Evolutionary conservation across 1,284 basidiomycete species (phyloP).

Genomic region (Grifola frondosa): DNA sequence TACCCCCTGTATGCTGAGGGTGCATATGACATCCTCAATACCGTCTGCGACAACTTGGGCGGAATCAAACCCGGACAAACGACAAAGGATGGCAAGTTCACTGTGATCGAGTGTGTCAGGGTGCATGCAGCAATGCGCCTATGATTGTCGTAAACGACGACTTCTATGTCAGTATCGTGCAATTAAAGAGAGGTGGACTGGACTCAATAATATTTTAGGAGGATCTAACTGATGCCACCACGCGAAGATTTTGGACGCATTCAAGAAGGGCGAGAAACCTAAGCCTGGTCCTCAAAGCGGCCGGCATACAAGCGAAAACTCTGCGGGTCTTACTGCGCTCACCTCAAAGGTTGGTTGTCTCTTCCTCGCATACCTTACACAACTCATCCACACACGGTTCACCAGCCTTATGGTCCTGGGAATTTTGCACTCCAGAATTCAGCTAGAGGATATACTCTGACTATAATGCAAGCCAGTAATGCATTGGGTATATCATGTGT

Average conservation of each 20-base stretch:
- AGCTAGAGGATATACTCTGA: conserved; percentile 44
- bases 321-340: conserved; percentile 84
- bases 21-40: conserved; percentile 86
- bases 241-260: conserved; percentile 86
- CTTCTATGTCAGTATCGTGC: conserved; percentile 82
- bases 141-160: conserved; percentile 98
- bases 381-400: conserved; percentile 14
- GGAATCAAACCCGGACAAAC: conserved; percentile 88
- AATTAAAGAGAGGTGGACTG: no score
- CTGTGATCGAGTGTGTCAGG: conserved; percentile 96
- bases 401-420: conserved; percentile 95
- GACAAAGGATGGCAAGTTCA: conserved; percentile 95
- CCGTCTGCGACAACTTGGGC: conserved; percentile 82
- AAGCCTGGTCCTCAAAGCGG: conserved; percentile 92
- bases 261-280: conserved; percentile 84
- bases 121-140: conserved; percentile 98
- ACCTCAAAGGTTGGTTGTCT: conserved; percentile 66
- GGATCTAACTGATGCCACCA: conserved; percentile 92
- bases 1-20: conserved; percentile 98
- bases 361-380: background rate
- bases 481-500: conserved; percentile 8
- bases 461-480: conserved; percentile 1
- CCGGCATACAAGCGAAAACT: conserved; percentile 87
- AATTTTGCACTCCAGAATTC: conserved; percentile 88
- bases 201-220: no score